phyloP scores from a whole-genome alignment of 768 basidiomycete species.

The Phanerochaete carnosa region DNA sequence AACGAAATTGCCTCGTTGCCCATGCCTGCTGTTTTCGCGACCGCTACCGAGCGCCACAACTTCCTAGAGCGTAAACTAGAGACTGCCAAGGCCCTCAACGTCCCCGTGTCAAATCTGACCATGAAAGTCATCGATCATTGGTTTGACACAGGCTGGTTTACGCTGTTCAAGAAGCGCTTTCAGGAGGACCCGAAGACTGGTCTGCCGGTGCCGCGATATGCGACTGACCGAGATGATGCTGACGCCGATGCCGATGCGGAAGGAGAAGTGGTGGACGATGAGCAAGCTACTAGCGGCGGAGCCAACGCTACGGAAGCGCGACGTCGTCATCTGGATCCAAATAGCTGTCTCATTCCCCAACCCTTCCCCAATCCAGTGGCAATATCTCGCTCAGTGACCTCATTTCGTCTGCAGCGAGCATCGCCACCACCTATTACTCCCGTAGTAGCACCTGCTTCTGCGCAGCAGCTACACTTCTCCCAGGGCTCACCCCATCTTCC shows the following conservation, averaged over 20 bases:
- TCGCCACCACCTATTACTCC: neutral
- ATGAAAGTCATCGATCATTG: slow-evolving; percentile 77
- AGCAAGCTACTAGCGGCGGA: neutral
- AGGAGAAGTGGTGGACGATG: neutral
- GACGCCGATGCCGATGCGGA: neutral
- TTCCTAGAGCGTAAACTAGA: slow-evolving; percentile 74
- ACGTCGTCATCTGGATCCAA: slow-evolving; percentile 5
- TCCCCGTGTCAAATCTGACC: slow-evolving; percentile 71
- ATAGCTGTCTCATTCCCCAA: slow-evolving; percentile 1
- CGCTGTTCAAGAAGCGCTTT: slow-evolving; percentile 63
- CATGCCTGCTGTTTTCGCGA: slow-evolving; percentile 22
- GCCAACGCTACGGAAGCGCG: neutral
- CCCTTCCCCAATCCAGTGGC: neutral
- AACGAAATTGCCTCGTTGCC: slow-evolving; percentile 19
- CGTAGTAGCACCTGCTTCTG: no score
- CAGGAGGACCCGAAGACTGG: slow-evolving; percentile 24
- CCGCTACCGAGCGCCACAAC: slow-evolving; percentile 62
- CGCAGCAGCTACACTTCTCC: neutral
- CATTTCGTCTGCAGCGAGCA: neutral
- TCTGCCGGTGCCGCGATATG: slow-evolving; percentile 17
- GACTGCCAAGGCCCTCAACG: slow-evolving; percentile 58
- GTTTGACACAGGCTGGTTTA: slow-evolving; percentile 77
- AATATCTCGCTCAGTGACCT: neutral
- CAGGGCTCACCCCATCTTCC: neutral
- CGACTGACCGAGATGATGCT: slow-evolving; percentile 3